phyloP scores from a whole-genome alignment of 108 stramenopile genomes.

The Fragilaria crotonensis region DNA sequence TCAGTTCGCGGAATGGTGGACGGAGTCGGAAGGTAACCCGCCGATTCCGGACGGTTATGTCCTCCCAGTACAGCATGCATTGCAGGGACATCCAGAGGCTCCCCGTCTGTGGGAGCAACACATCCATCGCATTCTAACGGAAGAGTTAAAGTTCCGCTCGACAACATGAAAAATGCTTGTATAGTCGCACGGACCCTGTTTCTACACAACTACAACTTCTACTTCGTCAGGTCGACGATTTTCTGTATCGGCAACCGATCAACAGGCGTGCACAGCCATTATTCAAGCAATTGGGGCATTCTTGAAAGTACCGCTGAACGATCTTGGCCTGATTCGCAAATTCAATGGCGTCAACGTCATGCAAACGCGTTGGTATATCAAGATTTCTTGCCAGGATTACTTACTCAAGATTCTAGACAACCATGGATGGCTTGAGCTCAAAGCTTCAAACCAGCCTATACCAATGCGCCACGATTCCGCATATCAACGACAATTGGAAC shows the following conservation, averaged over 20 bases:
- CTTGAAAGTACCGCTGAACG: constrained; percentile 6
- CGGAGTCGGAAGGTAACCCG: not conserved
- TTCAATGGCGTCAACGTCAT: constrained; percentile 28
- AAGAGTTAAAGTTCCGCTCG: constrained; percentile 12
- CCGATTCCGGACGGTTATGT: constrained; percentile 14
- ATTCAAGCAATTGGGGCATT: not conserved
- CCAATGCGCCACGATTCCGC: no score
- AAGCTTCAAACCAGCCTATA: no score
- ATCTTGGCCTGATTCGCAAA: constrained; percentile 13
- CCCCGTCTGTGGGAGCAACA: constrained; percentile 18
- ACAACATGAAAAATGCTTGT: constrained; percentile 31
- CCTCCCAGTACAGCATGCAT: constrained; percentile 15
- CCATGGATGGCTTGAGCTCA: constrained; percentile 43
- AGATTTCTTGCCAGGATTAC: constrained; percentile 21
- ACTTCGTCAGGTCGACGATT: constrained; percentile 42
- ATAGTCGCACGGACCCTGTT: no score
- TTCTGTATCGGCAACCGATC: no score
- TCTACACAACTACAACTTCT: constrained; percentile 15
- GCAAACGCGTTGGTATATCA: constrained; percentile 20
- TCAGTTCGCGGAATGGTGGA: constrained; percentile 26
- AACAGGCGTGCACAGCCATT: constrained; percentile 9
- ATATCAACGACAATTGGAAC: not conserved
- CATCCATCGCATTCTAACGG: constrained; percentile 17
- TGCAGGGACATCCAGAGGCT: constrained; percentile 24
- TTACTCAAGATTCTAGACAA: constrained; percentile 15